A percentile compares a stretch with the other conserved stretches of the same genome.
Conservation (phyloP, 2,329 filamentous ascomycete species). For the Paraphoma sp. region DNA sequence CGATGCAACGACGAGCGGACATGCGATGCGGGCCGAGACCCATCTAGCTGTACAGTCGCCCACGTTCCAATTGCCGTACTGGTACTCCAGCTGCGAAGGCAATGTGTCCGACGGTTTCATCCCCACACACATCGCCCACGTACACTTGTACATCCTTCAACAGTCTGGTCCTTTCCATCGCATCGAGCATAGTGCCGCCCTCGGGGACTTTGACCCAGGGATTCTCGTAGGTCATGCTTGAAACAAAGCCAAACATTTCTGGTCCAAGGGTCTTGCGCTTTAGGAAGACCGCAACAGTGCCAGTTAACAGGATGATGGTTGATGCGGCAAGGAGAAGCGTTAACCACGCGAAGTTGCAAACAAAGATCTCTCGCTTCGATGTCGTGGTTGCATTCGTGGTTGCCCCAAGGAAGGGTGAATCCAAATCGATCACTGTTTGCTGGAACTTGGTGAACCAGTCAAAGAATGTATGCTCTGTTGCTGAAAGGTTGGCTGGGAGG, state of each 20-base stretch:
- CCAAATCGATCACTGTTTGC: not conserved
- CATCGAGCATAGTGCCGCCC: slow-evolving; percentile 40
- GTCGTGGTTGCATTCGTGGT: slow-evolving; percentile 27
- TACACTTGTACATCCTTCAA: slow-evolving; percentile 38
- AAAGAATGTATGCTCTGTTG: slow-evolving; percentile 11
- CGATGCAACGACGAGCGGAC: slow-evolving; percentile 9
- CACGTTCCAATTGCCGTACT: slow-evolving; percentile 33
- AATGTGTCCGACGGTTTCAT: slow-evolving; percentile 43
- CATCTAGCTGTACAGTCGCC: slow-evolving; percentile 29
- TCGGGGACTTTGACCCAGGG: slow-evolving; percentile 33
- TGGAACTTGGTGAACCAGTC: slow-evolving; percentile 27
- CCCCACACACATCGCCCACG: slow-evolving; percentile 39
- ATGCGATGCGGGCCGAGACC: slow-evolving; percentile 1
- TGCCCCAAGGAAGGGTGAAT: slow-evolving; percentile 34
- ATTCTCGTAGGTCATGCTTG: slow-evolving; percentile 49
- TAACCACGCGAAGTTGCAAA: slow-evolving; percentile 39
- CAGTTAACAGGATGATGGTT: slow-evolving; percentile 24
- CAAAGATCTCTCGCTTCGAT: slow-evolving; percentile 24
- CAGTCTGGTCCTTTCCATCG: slow-evolving; percentile 42
- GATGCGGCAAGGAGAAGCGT: slow-evolving; percentile 29
- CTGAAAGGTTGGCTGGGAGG: slow-evolving; percentile 27
- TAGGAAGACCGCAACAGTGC: slow-evolving; percentile 23
- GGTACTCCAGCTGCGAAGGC: slow-evolving; percentile 43
- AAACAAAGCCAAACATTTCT: slow-evolving; percentile 44
- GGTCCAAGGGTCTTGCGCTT: slow-evolving; percentile 39